phyloP scores from a whole-genome alignment of 306 rosid species.

The Erythrophleum fordii region DNA sequence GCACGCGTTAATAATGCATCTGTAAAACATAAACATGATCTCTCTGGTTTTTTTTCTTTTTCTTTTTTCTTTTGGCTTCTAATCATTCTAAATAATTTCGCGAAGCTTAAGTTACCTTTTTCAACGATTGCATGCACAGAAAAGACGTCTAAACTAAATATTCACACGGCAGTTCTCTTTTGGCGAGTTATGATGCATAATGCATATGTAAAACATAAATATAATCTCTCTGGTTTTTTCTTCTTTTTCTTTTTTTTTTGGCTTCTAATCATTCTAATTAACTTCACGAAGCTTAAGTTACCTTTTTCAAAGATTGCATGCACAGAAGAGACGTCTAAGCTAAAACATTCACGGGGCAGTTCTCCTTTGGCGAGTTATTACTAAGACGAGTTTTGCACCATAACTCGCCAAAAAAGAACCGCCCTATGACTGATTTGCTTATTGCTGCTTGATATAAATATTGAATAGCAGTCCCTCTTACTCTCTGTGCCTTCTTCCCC shows the following conservation, averaged over 20 bases:
- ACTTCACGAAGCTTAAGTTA: neutral
- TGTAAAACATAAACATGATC: too few relatives aligned
- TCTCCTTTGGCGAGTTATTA: conserved; percentile 47
- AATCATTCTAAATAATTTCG: too few relatives aligned
- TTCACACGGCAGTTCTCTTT: conserved; percentile 49
- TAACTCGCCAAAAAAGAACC: conserved; percentile 39
- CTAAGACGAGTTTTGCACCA: neutral
- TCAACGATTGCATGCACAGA: neutral
- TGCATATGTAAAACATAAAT: too few relatives aligned
- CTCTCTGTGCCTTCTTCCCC: neutral
- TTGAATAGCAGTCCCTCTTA: conserved; percentile 2
- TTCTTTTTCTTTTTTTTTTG: too few relatives aligned
- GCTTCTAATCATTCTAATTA: too few relatives aligned
- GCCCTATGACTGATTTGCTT: conserved; percentile 37
- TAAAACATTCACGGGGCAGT: conserved; percentile 44
- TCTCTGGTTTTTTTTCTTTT: too few relatives aligned
- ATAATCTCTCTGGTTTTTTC: too few relatives aligned
- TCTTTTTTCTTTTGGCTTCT: too few relatives aligned
- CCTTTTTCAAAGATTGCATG: conserved; percentile 7
- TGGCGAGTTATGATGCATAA: conserved; percentile 38
- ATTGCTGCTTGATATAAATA: neutral
- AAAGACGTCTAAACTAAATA: conserved; percentile 34
- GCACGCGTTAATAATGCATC: too few relatives aligned
- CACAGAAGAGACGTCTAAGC: conserved; percentile 6
- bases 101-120: neutral